phyloP scores from a whole-genome alignment of 768 basidiomycete species.

The Solioccasus polychromus region DNA sequence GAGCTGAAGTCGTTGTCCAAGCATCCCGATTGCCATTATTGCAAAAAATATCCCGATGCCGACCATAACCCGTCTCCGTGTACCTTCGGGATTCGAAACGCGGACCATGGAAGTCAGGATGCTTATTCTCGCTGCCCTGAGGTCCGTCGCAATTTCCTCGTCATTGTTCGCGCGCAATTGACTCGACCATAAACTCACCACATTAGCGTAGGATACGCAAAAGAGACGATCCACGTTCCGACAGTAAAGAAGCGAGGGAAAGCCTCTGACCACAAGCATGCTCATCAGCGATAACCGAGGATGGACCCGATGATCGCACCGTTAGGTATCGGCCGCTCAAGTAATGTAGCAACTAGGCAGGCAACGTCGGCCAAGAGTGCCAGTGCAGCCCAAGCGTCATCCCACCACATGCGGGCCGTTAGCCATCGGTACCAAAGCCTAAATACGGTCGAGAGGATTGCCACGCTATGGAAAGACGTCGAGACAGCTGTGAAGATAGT shows the following conservation, averaged over 20 bases:
- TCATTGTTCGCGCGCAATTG: not conserved
- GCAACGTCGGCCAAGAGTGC: conserved; percentile 6
- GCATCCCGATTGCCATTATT: conserved; percentile 6
- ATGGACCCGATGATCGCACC: not conserved
- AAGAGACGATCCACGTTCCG: conserved; percentile 10
- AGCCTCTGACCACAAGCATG: not conserved
- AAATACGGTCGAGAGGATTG: conserved; percentile 11
- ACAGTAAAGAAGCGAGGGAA: not conserved
- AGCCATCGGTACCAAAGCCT: conserved; percentile 16
- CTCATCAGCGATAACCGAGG: not conserved
- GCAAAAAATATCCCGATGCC: conserved; percentile 16
- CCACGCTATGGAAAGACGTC: conserved; percentile 2
- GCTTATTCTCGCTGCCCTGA: conserved; percentile 25
- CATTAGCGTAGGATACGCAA: conserved; percentile 15
- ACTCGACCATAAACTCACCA: conserved; percentile 3
- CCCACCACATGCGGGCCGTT: conserved; percentile 16
- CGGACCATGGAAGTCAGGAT: conserved; percentile 23
- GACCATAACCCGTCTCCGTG: conserved; percentile 2
- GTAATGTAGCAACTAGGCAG: not conserved
- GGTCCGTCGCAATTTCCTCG: not conserved
- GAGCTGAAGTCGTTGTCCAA: conserved; percentile 7
- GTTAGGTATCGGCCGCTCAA: not conserved
- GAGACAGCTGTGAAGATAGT: conserved; percentile 1
- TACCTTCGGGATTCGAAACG: conserved; percentile 16
- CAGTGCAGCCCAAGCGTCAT: conserved; percentile 12